These are phyloP conservation scores for Wickerhamomyces alni DNA, from an alignment of 805 yeast genomes.

Conservation along the genomic window DNA sequence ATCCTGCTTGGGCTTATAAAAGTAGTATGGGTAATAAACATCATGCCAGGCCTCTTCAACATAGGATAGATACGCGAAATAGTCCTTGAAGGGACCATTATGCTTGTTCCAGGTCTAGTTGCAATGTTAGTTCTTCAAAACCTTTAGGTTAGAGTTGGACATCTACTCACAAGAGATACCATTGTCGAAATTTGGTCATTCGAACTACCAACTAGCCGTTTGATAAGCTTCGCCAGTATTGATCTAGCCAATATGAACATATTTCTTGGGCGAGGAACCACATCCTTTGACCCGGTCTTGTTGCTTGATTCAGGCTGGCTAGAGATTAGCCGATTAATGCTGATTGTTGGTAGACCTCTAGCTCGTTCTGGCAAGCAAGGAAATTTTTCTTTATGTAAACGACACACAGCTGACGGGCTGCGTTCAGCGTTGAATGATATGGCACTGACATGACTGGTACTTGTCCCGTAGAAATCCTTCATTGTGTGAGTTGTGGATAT, in stretches of 20 bases:
- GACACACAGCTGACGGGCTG: no score
- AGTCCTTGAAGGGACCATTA: slow-evolving; percentile 1
- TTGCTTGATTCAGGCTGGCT: not conserved
- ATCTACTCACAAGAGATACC: slow-evolving; percentile 12
- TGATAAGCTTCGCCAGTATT: slow-evolving; percentile 10
- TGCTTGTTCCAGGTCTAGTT: not conserved
- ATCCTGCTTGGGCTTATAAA: slow-evolving; percentile 7
- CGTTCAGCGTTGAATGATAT: no score
- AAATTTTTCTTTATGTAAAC: not conserved
- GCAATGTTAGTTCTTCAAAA: no score
- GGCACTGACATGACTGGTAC: no score
- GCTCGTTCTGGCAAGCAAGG: not conserved
- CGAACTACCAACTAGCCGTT: not conserved
- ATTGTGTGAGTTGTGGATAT: no score
- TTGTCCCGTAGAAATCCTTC: no score
- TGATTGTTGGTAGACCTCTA: not conserved
- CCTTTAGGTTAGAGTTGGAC: no score
- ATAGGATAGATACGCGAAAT: slow-evolving; percentile 10
- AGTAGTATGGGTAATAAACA: slow-evolving; percentile 10
- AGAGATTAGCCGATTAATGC: not conserved
- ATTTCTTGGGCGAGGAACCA: slow-evolving; percentile 13
- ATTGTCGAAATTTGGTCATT: slow-evolving; percentile 9
- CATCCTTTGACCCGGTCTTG: not conserved
- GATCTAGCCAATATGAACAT: slow-evolving; percentile 16
- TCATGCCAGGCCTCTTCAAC: slow-evolving; percentile 15